Evolutionary conservation across 2,329 filamentous ascomycete genomes (phyloP).

Genomic region (Fusarium chaquense): DNA sequence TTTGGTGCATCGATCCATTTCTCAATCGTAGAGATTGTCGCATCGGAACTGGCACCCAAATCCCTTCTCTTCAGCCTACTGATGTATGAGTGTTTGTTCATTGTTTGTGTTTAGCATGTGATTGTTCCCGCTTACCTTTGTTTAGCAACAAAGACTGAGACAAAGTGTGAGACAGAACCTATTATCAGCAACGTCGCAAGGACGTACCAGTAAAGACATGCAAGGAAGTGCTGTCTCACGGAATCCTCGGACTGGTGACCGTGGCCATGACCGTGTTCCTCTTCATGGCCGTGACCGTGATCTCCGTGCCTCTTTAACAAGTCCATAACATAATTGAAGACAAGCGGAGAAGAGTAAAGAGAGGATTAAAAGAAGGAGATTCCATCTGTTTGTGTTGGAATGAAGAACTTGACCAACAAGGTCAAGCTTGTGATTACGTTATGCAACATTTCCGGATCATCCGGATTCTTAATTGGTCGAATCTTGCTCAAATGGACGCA

Average conservation of each 20-base stretch:
- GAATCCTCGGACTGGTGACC: constrained; percentile 41
- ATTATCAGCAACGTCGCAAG: constrained; percentile 33
- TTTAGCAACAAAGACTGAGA: constrained; percentile 36
- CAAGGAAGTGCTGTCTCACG: constrained; percentile 43
- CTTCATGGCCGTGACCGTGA: constrained; percentile 38
- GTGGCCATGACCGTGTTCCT: constrained; percentile 37
- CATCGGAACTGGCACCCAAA: constrained; percentile 25
- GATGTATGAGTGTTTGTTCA: neutral
- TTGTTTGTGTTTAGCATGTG: neutral
- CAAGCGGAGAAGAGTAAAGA: neutral
- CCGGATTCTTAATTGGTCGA: constrained; percentile 36
- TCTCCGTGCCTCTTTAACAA: constrained; percentile 40
- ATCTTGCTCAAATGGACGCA: constrained; percentile 46
- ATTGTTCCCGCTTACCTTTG: constrained; percentile 39
- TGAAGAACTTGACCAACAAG: constrained; percentile 17
- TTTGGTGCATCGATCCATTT: constrained; percentile 31
- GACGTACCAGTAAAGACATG: constrained; percentile 45
- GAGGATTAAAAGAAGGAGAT: neutral
- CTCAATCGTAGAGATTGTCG: constrained; percentile 31
- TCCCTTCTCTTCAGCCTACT: constrained; percentile 37
- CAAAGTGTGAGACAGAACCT: constrained; percentile 32
- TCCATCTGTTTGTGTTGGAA: neutral
- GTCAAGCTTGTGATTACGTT: constrained; percentile 42
- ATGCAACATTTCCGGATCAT: constrained; percentile 24
- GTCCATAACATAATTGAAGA: constrained; percentile 23